These are phyloP conservation scores for Trichosporon ovoides DNA, from an alignment of 1,284 basidiomycete genomes.

Conservation along the genomic window DNA sequence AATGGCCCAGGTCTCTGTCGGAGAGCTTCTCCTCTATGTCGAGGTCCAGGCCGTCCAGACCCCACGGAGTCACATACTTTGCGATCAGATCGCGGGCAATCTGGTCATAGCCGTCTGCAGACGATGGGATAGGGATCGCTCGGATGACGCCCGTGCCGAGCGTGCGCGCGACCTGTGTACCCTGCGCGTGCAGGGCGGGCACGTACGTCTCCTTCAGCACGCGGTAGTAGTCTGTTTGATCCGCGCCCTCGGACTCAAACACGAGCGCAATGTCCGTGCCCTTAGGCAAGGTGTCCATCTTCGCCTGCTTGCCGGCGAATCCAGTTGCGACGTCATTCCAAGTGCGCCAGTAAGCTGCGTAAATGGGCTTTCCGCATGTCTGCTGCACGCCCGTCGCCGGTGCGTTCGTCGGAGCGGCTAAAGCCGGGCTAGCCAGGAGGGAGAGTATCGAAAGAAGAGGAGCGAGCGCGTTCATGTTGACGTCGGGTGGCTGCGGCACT, in stretches of 20 bases:
- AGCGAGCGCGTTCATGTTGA: not conserved
- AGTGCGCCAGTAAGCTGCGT: conserved; percentile 3
- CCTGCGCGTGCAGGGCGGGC: conserved; percentile 2
- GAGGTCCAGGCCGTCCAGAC: not conserved
- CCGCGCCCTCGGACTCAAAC: not conserved
- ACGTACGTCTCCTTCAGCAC: not conserved
- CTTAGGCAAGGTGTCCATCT: not conserved
- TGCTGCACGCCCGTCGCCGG: not conserved
- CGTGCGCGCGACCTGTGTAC: not conserved
- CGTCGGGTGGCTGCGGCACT: not conserved
- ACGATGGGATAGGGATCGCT: not conserved
- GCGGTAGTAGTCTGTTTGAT: not conserved
- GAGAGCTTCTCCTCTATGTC: not conserved
- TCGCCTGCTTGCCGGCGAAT: not conserved
- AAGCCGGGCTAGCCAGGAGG: not conserved
- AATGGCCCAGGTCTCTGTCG: not conserved
- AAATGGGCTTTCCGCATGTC: not conserved
- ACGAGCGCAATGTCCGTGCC: conserved; percentile 1
- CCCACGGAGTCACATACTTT: not conserved
- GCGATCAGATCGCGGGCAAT: not conserved
- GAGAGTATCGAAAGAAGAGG: not conserved
- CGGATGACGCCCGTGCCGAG: not conserved
- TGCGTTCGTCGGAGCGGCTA: not conserved
- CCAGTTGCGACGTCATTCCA: conserved; percentile 2
- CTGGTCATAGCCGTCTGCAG: not conserved